Conservation (phyloP, 2,329 filamentous ascomycete species). For the Penicillium corylophilum region DNA sequence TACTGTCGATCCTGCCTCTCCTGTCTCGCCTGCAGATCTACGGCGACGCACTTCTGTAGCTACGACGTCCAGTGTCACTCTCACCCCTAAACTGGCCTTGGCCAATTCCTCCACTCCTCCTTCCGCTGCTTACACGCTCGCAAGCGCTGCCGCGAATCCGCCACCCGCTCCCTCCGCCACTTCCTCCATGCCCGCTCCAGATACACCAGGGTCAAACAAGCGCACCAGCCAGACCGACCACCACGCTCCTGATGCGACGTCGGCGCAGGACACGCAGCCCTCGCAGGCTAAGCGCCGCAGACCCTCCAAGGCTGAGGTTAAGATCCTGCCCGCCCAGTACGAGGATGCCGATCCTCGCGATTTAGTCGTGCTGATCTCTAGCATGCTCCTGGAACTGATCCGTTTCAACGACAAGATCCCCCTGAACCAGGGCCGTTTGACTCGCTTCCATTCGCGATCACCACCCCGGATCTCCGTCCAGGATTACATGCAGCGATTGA, state of each 20-base stretch:
- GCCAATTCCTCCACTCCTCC: slow-evolving; percentile 20
- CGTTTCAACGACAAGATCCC: slow-evolving; percentile 87
- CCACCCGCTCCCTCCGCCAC: slow-evolving; percentile 18
- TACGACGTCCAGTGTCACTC: slow-evolving; percentile 8
- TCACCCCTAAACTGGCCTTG: slow-evolving; percentile 13
- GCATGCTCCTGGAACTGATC: slow-evolving; percentile 95
- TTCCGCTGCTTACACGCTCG: slow-evolving; percentile 14
- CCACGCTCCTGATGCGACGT: slow-evolving; percentile 22
- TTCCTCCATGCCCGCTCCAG: slow-evolving; percentile 32
- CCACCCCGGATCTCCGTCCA: slow-evolving; percentile 90
- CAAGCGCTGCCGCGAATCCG: slow-evolving; percentile 18
- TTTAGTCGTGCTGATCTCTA: slow-evolving; percentile 83
- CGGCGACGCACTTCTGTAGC: slow-evolving; percentile 35
- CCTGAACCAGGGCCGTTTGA: slow-evolving; percentile 79
- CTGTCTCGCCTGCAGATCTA: slow-evolving; percentile 35
- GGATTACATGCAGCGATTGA: slow-evolving; percentile 89
- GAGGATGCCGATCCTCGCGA: slow-evolving; percentile 80
- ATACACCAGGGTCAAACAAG: slow-evolving; percentile 33
- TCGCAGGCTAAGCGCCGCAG: slow-evolving; percentile 49
- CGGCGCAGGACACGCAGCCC: slow-evolving; percentile 28
- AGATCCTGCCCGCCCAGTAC: slow-evolving; percentile 66
- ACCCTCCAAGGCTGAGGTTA: slow-evolving; percentile 47
- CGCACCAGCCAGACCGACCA: slow-evolving; percentile 33
- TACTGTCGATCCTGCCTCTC: slow-evolving; percentile 36
- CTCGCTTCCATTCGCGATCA: slow-evolving; percentile 87